Evolutionary conservation across 768 basidiomycete species (phyloP), one percentile per base, ranked within the genome.

Genomic region (Mycena galericulata): DNA sequence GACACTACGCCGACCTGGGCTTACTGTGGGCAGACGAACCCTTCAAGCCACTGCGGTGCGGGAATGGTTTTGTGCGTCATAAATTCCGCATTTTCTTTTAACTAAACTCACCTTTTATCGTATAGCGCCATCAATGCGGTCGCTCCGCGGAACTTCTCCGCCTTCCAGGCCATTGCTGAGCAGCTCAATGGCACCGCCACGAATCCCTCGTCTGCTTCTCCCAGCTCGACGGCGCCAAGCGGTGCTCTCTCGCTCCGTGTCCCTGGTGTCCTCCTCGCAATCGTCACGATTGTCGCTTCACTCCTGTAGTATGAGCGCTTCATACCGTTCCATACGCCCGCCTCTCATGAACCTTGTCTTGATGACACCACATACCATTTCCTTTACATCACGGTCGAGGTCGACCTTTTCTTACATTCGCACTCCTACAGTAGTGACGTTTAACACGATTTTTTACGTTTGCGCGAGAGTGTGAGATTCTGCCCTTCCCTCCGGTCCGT

Each of bases 141-240:
- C 62, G 84, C 84, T 7, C 69, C 77, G 14, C 84, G 84, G 70
- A 88, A 83, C 79, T 89, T 88, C 77, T 73, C 79, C 45, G 88
- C 88, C 3, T 90, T 88, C 85, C 81, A 88, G 78, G 76, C 78
- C 46, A 81, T 89, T 51, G 89, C 90, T 22, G 80, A 82, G 78
- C 74, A 82, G 58, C 76, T 88, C 66, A 89, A 90, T 73, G 88
- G 87, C 59, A 86, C 87, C 7, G 74, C 80, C 45, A 76, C 80
- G 30, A 75, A 80, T n/a, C 73, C 82, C 7, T 78, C 75, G 49
- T 46, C 74, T 38, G 27, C 79, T 20, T 62, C 75, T 7, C 56
- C 79, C 20, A 58, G 73, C 27, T 61, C 75, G 20, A 36, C 74
- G 34, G 63, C 68, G 2, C 46, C 73, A 29, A 79, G 77, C 62